Percentiles rank a stretch among this genome's conserved stretches.
Conservation (phyloP, 768 basidiomycete genomes). For the Mycena vitilis region DNA sequence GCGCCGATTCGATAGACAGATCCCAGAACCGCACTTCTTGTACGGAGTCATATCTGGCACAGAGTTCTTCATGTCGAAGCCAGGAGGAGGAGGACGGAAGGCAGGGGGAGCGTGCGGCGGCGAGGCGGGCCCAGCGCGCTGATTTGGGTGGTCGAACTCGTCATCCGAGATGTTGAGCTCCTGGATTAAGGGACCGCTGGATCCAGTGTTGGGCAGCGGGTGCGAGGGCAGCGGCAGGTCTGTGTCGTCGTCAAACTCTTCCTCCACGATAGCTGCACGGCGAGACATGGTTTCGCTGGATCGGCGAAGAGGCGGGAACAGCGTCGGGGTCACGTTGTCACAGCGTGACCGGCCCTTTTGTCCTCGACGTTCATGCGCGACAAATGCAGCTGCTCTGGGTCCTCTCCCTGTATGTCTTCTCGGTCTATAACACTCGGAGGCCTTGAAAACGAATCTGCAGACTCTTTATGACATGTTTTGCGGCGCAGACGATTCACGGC, state of each 20-base stretch:
- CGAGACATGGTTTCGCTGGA: constrained; percentile 65
- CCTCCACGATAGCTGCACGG: constrained; percentile 68
- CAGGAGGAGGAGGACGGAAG: constrained; percentile 34
- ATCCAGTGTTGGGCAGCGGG: constrained; percentile 73
- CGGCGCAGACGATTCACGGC: constrained; percentile 26
- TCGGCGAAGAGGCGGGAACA: neutral
- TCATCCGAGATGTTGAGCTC: constrained; percentile 73
- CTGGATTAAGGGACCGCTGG: constrained; percentile 81
- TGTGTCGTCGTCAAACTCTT: constrained; percentile 95
- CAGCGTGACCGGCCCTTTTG: neutral
- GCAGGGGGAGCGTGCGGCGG: constrained; percentile 50
- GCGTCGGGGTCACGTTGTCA: neutral
- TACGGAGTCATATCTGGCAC: constrained; percentile 85
- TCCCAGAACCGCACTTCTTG: constrained; percentile 69
- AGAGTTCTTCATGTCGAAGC: constrained; percentile 47
- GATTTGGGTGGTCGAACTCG: constrained; percentile 53
- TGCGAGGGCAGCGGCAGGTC: constrained; percentile 84
- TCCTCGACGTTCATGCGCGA: constrained; percentile 21
- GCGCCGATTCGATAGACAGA: constrained; percentile 20
- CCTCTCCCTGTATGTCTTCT: constrained; percentile 20
- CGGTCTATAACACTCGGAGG: too few species aligned
- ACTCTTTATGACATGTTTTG: constrained; percentile 38
- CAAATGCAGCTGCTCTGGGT: constrained; percentile 29
- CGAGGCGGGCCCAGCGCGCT: constrained; percentile 66
- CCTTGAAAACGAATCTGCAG: neutral